phyloP scores from a whole-genome alignment of 108 stramenopile genomes.

The Skeletonema costatum region DNA sequence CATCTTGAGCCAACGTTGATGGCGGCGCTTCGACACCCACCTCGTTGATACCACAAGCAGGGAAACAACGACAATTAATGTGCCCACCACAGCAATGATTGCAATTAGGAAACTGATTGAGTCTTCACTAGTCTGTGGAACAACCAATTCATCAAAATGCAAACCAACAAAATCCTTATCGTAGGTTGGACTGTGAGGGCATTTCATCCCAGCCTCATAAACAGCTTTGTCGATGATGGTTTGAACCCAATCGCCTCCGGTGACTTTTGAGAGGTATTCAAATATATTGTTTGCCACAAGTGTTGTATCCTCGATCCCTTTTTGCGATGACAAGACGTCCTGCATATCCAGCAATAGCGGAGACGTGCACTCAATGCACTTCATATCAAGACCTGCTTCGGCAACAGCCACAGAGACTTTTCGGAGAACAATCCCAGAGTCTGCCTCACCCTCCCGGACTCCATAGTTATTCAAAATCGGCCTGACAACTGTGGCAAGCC shows the following conservation, averaged over 20 bases:
- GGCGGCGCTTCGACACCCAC: conserved; percentile 49
- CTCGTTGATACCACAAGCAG: conserved; percentile 12
- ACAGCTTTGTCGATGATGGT: conserved; percentile 60
- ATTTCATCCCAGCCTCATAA: conserved; percentile 57
- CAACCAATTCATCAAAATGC: conserved; percentile 43
- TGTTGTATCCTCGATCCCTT: conserved; percentile 54
- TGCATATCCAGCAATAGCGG: conserved; percentile 59
- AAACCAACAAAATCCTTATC: conserved; percentile 34
- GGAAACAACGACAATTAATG: conserved; percentile 17
- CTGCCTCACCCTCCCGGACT: conserved; percentile 28
- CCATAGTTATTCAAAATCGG: conserved; percentile 60
- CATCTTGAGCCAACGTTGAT: conserved; percentile 53
- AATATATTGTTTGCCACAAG: conserved; percentile 54
- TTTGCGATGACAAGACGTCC: conserved; percentile 28
- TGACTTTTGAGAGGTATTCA: conserved; percentile 39
- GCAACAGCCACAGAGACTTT: conserved; percentile 48
- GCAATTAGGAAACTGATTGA: conserved; percentile 49
- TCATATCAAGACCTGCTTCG: conserved; percentile 49
- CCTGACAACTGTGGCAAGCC: conserved; percentile 69
- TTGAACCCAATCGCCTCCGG: conserved; percentile 64
- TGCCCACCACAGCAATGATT: conserved; percentile 26
- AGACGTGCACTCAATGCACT: conserved; percentile 64
- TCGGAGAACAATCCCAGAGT: conserved; percentile 46
- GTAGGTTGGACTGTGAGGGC: conserved; percentile 64
- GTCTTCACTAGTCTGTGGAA: conserved; percentile 12